Base-by-base conservation (phyloP, 73 alveolate genomes). In the Paramecium bursaria region DNA sequence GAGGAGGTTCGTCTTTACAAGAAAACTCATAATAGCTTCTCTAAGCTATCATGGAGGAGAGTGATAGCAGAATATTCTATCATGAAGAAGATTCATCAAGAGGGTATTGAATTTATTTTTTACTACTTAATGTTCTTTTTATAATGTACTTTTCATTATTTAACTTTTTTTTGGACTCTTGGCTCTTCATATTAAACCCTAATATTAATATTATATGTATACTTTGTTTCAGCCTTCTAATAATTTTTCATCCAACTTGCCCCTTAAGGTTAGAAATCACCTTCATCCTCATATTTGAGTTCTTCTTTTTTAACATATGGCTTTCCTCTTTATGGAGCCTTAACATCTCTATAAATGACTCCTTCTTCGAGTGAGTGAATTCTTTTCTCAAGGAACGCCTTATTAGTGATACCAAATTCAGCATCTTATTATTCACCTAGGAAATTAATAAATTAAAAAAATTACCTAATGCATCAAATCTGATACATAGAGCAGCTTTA, bases 401-500 rank as follows among this genome's bases (percentile, higher is more conserved):
- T 95, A 31, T 91, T 91, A 57, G 86, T 91, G 47, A 91, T 88
- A 27, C 99, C 99, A 29, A 95, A 82, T 80, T 85, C 95, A 6
- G 97, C 99, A 53, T 95, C 97, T 21, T 90, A 86, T 74, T 94
- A 92, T 49, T 95, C 99, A 3, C 99, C 99, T 26, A 93, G 87
- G 47, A 96, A 67, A 42, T 39, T 9, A 15, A 0, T 39, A 2
- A 35, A 27, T 25, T 3, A 35, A 0, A 15, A 39, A 14, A 39
- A 30, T 15, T 67, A 67, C 82, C 82, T 39, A 67, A 39, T 2
- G 82, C 82, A 86, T 98, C 99, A 53, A 94, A 96, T 87, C 99
- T 96, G 35, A 94, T 93, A 74, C 99, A 95, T 50, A 98, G 92
- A 49, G 99, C 98, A 49, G 99, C 95, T 92, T 98, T 98, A 49